These are phyloP conservation scores for Haberlea rhodopensis DNA, from an alignment of 257 asterid species.

Conservation along the genomic window DNA sequence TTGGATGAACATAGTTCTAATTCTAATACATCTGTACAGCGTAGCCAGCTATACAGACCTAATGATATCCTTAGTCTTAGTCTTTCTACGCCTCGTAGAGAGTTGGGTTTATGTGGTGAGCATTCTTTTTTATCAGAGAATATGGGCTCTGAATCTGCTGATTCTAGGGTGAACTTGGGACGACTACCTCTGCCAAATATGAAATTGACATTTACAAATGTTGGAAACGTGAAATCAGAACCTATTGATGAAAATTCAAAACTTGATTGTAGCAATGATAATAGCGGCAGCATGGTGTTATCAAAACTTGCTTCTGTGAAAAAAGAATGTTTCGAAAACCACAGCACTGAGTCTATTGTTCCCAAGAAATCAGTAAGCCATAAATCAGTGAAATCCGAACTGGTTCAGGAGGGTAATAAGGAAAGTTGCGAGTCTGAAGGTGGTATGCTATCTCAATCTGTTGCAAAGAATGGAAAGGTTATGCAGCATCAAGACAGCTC, in stretches of 20 bases:
- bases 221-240: conserved; percentile 57
- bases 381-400: conserved; percentile 57
- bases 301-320: conserved; percentile 37
- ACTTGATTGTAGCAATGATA: conserved; percentile 36
- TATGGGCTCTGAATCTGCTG: conserved; percentile 25
- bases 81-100: conserved; percentile 47
- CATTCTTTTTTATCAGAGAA: conserved; percentile 32
- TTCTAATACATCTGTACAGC: conserved; percentile 30
- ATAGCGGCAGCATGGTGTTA: conserved; percentile 35
- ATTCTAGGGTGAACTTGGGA: conserved; percentile 29
- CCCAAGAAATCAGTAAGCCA: no score
- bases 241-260: conserved; percentile 53
- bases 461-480: conserved; percentile 39
- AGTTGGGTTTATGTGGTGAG: conserved; percentile 28
- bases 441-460: conserved; percentile 32
- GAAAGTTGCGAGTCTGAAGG: conserved; percentile 26
- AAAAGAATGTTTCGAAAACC: conserved; percentile 42
- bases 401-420: conserved; percentile 34
- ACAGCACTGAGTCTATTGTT: conserved; percentile 25
- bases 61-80: conserved; percentile 65
- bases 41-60: conserved; percentile 30
- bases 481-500: conserved; percentile 57
- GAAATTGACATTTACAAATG: conserved; percentile 30
- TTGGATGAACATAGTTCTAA: conserved; percentile 31
- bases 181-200: conserved; percentile 25